A percentile compares a stretch with the other conserved stretches of the same genome.
Conservation (phyloP, 2,329 filamentous ascomycete genomes). For the Paraconiothyrium sp. region DNA sequence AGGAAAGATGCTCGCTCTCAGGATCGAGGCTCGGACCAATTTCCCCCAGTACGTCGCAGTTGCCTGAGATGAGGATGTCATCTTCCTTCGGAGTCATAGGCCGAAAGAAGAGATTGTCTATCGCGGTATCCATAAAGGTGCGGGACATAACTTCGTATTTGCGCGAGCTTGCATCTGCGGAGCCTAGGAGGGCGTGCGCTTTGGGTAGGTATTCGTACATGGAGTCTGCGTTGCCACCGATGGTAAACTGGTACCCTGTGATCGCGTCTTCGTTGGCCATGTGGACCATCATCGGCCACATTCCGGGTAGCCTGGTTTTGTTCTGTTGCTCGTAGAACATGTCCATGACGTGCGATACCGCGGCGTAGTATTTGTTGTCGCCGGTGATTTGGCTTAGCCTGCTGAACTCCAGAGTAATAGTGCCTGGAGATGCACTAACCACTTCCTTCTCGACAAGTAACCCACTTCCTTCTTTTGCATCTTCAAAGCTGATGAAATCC, state of each 20-base stretch:
- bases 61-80: conserved; percentile 59
- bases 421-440: conserved; percentile 59
- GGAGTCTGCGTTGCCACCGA: conserved; percentile 48
- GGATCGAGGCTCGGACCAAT: conserved; percentile 47
- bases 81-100: conserved; percentile 57
- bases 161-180: conserved; percentile 51
- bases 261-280: conserved; percentile 42
- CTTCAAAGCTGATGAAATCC: conserved; percentile 56
- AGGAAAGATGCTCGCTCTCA: conserved; percentile 66
- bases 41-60: conserved; percentile 46
- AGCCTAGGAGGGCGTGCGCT: conserved; percentile 57
- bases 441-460: conserved; percentile 69
- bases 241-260: conserved; percentile 40
- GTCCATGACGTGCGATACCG: conserved; percentile 84
- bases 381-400: conserved; percentile 85
- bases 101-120: conserved; percentile 57
- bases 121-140: conserved; percentile 53
- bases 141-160: conserved; percentile 66
- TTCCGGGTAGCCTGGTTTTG: conserved; percentile 74
- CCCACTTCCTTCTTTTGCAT: conserved; percentile 37
- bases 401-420: conserved; percentile 88
- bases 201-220: conserved; percentile 56
- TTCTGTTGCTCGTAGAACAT: conserved; percentile 80
- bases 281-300: conserved; percentile 77
- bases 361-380: conserved; percentile 87